A percentile compares a stretch with the other conserved stretches of the same genome.
phyloP scores from a whole-genome alignment of 257 asterid species.

The Primulina eburnea region DNA sequence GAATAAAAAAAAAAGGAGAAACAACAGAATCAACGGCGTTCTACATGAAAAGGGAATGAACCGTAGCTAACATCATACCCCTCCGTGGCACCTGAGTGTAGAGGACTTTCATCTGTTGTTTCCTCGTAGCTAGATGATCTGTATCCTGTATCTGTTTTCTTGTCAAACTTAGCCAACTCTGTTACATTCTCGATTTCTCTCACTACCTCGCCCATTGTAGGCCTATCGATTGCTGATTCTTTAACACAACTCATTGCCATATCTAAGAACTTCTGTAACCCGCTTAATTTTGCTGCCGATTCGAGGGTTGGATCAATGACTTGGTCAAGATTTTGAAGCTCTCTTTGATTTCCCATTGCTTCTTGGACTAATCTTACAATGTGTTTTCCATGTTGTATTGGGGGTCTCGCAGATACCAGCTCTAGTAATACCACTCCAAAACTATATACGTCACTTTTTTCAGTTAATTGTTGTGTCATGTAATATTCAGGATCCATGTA shows the following conservation, averaged over 20 bases:
- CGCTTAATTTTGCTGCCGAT: constrained; percentile 37
- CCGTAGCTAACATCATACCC: constrained; percentile 61
- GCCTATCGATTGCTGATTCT: constrained; percentile 64
- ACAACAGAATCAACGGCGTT: constrained; percentile 18
- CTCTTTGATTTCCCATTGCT: constrained; percentile 34
- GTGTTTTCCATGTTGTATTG: constrained; percentile 78
- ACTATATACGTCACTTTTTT: constrained; percentile 82
- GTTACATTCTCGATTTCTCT: constrained; percentile 69
- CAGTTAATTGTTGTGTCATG: constrained; percentile 85
- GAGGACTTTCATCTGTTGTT: constrained; percentile 43
- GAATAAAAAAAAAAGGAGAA: not conserved
- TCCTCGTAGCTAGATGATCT: constrained; percentile 40
- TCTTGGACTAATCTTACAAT: constrained; percentile 64
- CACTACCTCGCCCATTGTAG: constrained; percentile 77
- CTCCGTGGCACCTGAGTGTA: constrained; percentile 34
- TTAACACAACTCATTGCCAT: constrained; percentile 45
- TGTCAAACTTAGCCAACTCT: constrained; percentile 36
- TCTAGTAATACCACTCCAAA: constrained; percentile 76
- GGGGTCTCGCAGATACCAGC: constrained; percentile 59
- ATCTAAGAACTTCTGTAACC: constrained; percentile 44
- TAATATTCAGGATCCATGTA: constrained; percentile 91
- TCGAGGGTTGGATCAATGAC: constrained; percentile 52
- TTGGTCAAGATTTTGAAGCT: constrained; percentile 26
- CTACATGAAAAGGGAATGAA: constrained; percentile 38
- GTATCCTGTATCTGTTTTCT: constrained; percentile 17